A percentile compares a stretch with the other conserved stretches of the same genome.
Conservation (phyloP, 2,329 filamentous ascomycete genomes). For the Colletotrichum limetticola region DNA sequence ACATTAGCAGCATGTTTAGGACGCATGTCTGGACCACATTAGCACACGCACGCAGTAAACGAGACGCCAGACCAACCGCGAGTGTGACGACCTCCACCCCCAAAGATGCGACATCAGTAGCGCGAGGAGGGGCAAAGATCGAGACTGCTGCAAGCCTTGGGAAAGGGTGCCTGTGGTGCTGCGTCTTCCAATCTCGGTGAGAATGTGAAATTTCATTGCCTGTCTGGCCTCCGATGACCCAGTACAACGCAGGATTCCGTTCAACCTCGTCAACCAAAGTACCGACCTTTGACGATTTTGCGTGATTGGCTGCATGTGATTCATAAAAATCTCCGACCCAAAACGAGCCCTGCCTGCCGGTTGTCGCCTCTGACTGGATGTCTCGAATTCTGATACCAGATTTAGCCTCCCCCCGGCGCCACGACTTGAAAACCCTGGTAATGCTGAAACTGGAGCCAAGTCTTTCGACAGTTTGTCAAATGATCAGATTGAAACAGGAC, state of each 20-base stretch:
- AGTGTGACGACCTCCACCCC: background rate
- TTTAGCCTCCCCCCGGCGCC: constrained; percentile 19
- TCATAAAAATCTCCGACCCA: constrained; percentile 30
- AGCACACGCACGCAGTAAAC: background rate
- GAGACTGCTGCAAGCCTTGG: background rate
- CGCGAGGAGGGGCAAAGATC: background rate
- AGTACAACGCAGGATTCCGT: background rate
- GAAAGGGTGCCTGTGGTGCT: background rate
- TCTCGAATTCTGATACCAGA: constrained; percentile 20
- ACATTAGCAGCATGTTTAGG: constrained; percentile 13
- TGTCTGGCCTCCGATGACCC: background rate
- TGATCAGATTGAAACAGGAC: constrained; percentile 10
- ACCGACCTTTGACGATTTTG: background rate
- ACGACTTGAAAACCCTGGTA: constrained; percentile 1
- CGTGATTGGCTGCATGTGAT: constrained; percentile 17
- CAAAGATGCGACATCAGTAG: background rate
- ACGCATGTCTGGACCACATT: constrained; percentile 10
- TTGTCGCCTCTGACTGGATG: constrained; percentile 16
- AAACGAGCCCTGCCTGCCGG: constrained; percentile 13
- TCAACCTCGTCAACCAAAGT: constrained; percentile 3
- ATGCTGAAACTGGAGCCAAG: constrained; percentile 31
- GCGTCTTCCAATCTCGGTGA: background rate
- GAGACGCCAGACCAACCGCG: constrained; percentile 5
- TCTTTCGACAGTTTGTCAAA: constrained; percentile 2
- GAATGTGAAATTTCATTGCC: background rate